A percentile compares a stretch with the other conserved stretches of the same genome.
Conservation (phyloP, 1,139 yeast genomes). For the Magnusiomyces paraingens region DNA sequence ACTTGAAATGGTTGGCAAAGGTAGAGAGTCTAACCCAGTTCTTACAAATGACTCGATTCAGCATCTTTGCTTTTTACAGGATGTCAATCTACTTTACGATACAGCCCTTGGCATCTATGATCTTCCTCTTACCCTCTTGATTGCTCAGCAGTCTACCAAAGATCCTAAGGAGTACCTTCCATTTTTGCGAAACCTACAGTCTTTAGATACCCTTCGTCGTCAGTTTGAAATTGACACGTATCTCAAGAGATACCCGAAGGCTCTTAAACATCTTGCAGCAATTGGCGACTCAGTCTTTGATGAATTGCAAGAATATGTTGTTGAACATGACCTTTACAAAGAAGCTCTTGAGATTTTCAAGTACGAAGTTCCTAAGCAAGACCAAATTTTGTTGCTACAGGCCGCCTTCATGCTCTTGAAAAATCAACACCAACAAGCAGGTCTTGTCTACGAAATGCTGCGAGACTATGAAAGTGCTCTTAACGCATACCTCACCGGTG, state of each 20-base stretch:
- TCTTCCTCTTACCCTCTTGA: slow-evolving; percentile 66
- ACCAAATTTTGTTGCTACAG: slow-evolving; percentile 49
- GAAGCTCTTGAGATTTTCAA: slow-evolving; percentile 59
- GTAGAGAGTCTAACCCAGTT: slow-evolving; percentile 28
- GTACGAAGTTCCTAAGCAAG: slow-evolving; percentile 46
- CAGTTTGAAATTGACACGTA: slow-evolving; percentile 75
- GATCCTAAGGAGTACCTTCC: slow-evolving; percentile 97
- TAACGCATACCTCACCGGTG: slow-evolving; percentile 60
- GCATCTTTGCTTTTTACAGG: slow-evolving; percentile 86
- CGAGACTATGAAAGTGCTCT: slow-evolving; percentile 53
- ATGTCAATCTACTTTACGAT: slow-evolving; percentile 73
- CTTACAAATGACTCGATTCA: slow-evolving; percentile 54
- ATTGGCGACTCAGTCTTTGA: slow-evolving; percentile 40
- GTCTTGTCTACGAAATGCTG: slow-evolving; percentile 66
- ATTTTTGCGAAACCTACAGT: slow-evolving; percentile 73
- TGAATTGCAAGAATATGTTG: slow-evolving; percentile 66
- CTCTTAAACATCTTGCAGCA: slow-evolving; percentile 58
- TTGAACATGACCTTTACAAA: slow-evolving; percentile 66
- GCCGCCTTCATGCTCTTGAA: slow-evolving; percentile 57
- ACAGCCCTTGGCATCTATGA: slow-evolving; percentile 80
- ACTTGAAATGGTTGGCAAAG: slow-evolving; percentile 50
- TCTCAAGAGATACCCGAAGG: slow-evolving; percentile 60
- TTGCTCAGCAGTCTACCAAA: slow-evolving; percentile 95
- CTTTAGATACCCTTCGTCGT: slow-evolving; percentile 58
- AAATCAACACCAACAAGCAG: slow-evolving; percentile 57